Evolutionary conservation across 441 rosid genomes (phyloP).

Genomic region (Erysimum cheiri): DNA sequence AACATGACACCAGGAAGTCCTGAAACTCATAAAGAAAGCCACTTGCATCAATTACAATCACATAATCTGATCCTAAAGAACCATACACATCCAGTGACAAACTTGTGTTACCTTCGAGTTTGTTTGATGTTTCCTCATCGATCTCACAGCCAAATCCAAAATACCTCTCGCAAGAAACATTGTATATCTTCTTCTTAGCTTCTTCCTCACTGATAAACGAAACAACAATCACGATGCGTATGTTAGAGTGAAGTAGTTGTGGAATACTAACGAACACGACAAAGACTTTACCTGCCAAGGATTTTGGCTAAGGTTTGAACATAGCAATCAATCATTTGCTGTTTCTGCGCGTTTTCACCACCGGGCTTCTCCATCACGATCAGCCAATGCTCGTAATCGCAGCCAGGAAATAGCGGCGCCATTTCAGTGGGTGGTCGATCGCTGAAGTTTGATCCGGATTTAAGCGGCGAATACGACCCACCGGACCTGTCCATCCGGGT

Average conservation of each 20-base stretch:
- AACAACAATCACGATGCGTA: not conserved
- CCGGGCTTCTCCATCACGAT: slow-evolving; percentile 96
- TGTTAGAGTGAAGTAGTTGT: not conserved
- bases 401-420: slow-evolving; percentile 93
- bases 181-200: slow-evolving; percentile 88
- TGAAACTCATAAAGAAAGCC: not conserved
- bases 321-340: slow-evolving; percentile 93
- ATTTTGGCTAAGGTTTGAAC: slow-evolving; percentile 77
- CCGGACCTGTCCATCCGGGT: slow-evolving; percentile 81
- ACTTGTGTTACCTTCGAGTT: slow-evolving; percentile 67
- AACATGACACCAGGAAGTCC: slow-evolving; percentile 77
- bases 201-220: slow-evolving; percentile 68
- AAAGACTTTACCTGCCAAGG: slow-evolving; percentile 44
- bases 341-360: slow-evolving; percentile 77
- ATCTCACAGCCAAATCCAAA: slow-evolving; percentile 94
- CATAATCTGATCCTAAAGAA: not conserved
- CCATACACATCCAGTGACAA: not conserved
- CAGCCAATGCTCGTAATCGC: slow-evolving; percentile 96
- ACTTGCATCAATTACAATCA: slow-evolving; percentile 16
- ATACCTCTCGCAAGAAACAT: slow-evolving; percentile 92
- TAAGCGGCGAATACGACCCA: slow-evolving; percentile 73
- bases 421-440: slow-evolving; percentile 96
- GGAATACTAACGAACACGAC: not conserved
- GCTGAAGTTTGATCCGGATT: slow-evolving; percentile 83
- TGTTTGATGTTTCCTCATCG: slow-evolving; percentile 93